Conservation (phyloP, 164 flowering plant species). For the Nymphaea thermarum region DNA sequence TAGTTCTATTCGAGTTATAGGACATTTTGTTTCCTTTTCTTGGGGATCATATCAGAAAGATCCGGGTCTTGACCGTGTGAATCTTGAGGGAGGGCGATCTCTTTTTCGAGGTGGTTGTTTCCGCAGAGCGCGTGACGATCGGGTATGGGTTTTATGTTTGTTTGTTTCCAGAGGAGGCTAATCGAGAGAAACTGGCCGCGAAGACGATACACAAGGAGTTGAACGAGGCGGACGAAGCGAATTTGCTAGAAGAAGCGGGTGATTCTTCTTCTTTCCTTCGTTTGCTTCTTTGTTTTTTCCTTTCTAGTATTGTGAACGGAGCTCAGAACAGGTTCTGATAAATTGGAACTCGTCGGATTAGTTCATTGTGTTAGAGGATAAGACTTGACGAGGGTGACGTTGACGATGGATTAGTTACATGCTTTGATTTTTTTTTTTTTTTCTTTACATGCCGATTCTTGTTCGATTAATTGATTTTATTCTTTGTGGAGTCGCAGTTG, state of each 20-base stretch:
- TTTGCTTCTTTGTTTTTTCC: not conserved
- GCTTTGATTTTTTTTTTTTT: not conserved
- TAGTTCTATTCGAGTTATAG: no score
- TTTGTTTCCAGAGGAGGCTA: slow-evolving; percentile 37
- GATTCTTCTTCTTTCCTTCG: slow-evolving; percentile 4
- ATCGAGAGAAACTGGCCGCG: slow-evolving; percentile 32
- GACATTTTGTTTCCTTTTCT: not conserved
- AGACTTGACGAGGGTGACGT: not conserved
- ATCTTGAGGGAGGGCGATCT: not conserved
- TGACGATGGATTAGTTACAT: not conserved
- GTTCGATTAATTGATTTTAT: no score
- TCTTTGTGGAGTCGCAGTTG: no score
- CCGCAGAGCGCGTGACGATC: not conserved
- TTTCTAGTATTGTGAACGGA: not conserved
- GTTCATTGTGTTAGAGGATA: not conserved
- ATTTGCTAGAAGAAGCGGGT: slow-evolving; percentile 87
- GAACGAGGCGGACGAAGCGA: slow-evolving; percentile 63
- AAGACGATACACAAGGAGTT: slow-evolving; percentile 38
- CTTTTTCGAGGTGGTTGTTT: not conserved
- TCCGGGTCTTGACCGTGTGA: not conserved
- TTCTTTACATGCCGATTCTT: no score
- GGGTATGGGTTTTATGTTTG: not conserved
- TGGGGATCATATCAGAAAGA: not conserved
- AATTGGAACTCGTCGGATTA: not conserved
- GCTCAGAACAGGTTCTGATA: not conserved